Evolutionary conservation across 1,284 basidiomycete genomes (phyloP), one percentile per base, ranked within the genome.

Genomic region (Ustilago crameri): DNA sequence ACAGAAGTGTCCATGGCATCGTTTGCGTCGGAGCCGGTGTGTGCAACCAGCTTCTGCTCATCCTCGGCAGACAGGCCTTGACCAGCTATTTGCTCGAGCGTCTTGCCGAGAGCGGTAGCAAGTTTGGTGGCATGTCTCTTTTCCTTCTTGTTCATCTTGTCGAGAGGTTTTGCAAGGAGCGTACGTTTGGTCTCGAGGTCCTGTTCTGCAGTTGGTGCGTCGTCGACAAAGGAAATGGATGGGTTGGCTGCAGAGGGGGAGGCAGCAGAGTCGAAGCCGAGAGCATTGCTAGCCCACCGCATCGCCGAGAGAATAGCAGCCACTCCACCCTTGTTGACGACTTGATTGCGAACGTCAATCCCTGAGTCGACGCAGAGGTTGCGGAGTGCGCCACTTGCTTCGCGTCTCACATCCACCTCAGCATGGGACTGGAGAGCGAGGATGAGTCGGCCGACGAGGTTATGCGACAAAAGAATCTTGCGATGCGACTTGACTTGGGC

Each of bases 61-160:
- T 67, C 69, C 24, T 73, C 59, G 1, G 50, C 56, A 14, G 70
- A 51, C 17, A 69, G 52, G 1, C 64, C 60, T 3, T 64, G 63
- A 10, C 64, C 68, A 18, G 62, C 64, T 5, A 67, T 35, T 15
- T 57, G 48, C 9, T 71, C 68, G 30, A 74, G 46, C 1, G 54
- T 49, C 43, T 65, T 74, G 23, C 71, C 77, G 9, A 74, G 57
- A 17, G 48, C 44, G 15, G 68, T 57, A 1, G 65, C 68, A n/a
- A 79, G 60, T 42, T 79, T 82, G 26, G 79, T 66, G 3, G 76
- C 75, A 41, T 78, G 79, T 14, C 81, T 54, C 51, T 71, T 78
- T 51, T 83, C 78, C 68, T 83, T 83, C 41, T 77, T 74, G 65
- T 83, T 83, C 79, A 83, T 78, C 54, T 82, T 56, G 18, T 80